Conservation (phyloP, 306 rosid genomes). For the Cucurbita argyrosperma region DNA sequence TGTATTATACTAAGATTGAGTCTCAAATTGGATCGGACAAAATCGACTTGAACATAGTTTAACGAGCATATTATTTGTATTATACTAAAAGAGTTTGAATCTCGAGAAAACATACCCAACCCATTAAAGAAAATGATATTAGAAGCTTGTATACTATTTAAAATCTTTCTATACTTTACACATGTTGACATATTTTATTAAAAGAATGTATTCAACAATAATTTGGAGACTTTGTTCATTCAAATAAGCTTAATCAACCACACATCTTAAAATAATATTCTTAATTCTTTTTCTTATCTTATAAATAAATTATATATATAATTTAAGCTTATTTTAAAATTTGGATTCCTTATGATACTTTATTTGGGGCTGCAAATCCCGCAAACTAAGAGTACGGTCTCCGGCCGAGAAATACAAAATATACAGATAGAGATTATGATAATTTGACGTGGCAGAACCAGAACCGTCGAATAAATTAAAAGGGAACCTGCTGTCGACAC, state of each 20-base stretch:
- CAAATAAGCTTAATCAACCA: not conserved
- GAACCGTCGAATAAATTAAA: not conserved
- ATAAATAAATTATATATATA: no score
- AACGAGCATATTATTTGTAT: no score
- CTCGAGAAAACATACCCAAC: no score
- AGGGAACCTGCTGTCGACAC: not conserved
- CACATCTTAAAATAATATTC: not conserved
- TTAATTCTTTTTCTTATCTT: not conserved
- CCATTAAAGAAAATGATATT: not conserved
- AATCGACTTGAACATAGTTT: no score
- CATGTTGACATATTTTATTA: not conserved
- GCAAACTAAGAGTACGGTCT: not conserved
- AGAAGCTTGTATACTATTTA: not conserved
- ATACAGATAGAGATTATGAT: not conserved
- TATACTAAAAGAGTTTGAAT: no score
- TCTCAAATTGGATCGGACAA: no score
- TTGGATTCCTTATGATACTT: not conserved
- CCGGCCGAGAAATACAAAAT: not conserved
- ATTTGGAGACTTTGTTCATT: not conserved
- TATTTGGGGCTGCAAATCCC: not conserved
- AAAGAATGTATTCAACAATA: not conserved
- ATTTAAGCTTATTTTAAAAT: not conserved
- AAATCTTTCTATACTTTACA: not conserved
- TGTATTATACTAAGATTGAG: no score
- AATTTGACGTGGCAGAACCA: not conserved